Percentiles rank a stretch among this genome's conserved stretches.
These are phyloP conservation scores for Dendrostoma leiphaemia DNA, from an alignment of 2,329 filamentous ascomycete species.

Conservation along the genomic window DNA sequence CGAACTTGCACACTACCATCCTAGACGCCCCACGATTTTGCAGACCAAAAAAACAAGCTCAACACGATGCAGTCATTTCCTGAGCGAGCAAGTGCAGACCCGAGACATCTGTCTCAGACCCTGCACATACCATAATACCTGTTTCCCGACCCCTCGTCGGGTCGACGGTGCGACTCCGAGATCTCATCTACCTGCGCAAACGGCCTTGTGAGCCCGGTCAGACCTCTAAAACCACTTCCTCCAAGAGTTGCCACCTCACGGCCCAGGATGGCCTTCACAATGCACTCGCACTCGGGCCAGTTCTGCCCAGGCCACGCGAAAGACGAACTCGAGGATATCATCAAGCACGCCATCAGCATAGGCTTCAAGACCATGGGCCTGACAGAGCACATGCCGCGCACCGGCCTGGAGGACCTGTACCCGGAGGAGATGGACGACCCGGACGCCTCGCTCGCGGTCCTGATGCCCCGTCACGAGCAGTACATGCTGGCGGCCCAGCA, in stretches of 20 bases:
- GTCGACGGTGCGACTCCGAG: neutral
- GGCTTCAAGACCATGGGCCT: conserved; percentile 82
- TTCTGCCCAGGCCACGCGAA: conserved; percentile 92
- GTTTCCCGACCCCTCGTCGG: no score
- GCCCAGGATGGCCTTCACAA: conserved; percentile 81
- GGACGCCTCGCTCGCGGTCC: conserved; percentile 43
- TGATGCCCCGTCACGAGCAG: conserved; percentile 59
- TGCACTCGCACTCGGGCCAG: conserved; percentile 96
- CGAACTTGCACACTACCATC: neutral
- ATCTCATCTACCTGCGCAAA: no score
- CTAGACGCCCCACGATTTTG: neutral
- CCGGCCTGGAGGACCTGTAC: conserved; percentile 73
- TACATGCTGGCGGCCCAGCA: conserved; percentile 76
- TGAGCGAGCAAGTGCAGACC: neutral
- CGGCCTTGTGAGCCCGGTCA: neutral
- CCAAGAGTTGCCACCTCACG: neutral
- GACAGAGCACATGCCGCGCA: conserved; percentile 93
- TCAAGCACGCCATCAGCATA: conserved; percentile 73
- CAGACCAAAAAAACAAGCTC: neutral
- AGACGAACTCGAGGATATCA: conserved; percentile 78
- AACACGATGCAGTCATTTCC: neutral
- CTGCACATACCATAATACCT: no score
- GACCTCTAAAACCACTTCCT: neutral
- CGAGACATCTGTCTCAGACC: neutral
- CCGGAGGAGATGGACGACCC: conserved; percentile 74